Evolutionary conservation across 2,329 filamentous ascomycete genomes (phyloP).

Genomic region (Diaporthe citri): DNA sequence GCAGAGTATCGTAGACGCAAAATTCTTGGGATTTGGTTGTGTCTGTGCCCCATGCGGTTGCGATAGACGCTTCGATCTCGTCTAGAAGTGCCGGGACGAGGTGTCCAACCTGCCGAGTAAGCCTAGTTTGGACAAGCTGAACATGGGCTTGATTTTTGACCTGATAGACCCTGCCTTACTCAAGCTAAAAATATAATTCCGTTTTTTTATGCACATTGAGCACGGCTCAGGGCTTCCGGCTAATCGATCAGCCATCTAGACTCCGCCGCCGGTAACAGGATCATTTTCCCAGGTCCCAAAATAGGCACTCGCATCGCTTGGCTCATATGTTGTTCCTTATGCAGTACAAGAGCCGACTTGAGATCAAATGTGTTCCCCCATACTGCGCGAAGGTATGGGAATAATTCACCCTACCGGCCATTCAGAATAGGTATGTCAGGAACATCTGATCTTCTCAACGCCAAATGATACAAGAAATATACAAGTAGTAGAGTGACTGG

Average conservation of each 20-base stretch:
- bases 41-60: conserved; percentile 47
- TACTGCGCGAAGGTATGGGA: conserved; percentile 46
- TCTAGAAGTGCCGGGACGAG: conserved; percentile 48
- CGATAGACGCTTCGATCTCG: conserved; percentile 45
- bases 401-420: conserved; percentile 49
- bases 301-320: conserved; percentile 46
- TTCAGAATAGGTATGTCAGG: conserved; percentile 49
- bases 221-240: conserved; percentile 45
- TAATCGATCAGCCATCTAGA: conserved; percentile 46
- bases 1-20: conserved; percentile 49
- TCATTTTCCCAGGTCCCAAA: conserved; percentile 41
- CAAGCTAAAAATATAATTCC: conserved; percentile 49
- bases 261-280: conserved; percentile 48
- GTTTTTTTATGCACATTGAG: conserved; percentile 50
- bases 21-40: conserved; percentile 48
- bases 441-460: conserved; percentile 4
- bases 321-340: conserved; percentile 43
- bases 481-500: not conserved
- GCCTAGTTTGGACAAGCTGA: conserved; percentile 47
- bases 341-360: conserved; percentile 42
- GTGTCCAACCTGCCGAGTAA: conserved; percentile 46
- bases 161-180: conserved; percentile 48
- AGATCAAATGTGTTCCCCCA: conserved; percentile 48
- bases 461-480: not conserved
- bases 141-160: conserved; percentile 48